Percentiles rank a stretch among this genome's conserved stretches.
Evolutionary conservation across 2,329 filamentous ascomycete genomes (phyloP).

Genomic region (Paracorniculantispora psalliotae): DNA sequence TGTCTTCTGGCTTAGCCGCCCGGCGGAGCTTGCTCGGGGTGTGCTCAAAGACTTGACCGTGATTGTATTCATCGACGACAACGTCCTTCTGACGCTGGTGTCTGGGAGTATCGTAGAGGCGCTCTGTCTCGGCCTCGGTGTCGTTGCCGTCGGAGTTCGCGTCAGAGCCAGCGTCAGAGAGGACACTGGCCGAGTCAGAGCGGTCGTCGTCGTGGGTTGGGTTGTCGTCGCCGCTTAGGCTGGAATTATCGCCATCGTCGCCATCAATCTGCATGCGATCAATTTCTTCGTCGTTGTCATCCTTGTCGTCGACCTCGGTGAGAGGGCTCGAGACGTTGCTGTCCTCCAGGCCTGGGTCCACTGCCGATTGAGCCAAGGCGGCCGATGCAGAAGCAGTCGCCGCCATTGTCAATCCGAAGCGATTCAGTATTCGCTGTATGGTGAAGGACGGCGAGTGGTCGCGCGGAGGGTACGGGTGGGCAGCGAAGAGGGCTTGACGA

Average conservation of each 20-base stretch:
- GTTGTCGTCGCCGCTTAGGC: slow-evolving; percentile 23
- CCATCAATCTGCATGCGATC: slow-evolving; percentile 51
- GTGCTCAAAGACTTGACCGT: slow-evolving; percentile 53
- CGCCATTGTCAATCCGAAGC: slow-evolving; percentile 38
- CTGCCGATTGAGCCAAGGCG: slow-evolving; percentile 40
- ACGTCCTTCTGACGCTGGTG: slow-evolving; percentile 59
- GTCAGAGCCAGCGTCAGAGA: slow-evolving; percentile 48
- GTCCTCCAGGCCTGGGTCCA: slow-evolving; percentile 49
- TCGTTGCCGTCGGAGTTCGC: slow-evolving; percentile 46
- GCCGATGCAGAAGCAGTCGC: slow-evolving; percentile 46
- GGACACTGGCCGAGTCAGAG: slow-evolving; percentile 47
- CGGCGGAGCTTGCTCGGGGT: slow-evolving; percentile 75
- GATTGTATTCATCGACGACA: slow-evolving; percentile 51
- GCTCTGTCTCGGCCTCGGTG: slow-evolving; percentile 90
- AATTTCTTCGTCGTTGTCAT: slow-evolving; percentile 63
- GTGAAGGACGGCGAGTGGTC: slow-evolving; percentile 5
- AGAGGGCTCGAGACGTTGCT: slow-evolving; percentile 83
- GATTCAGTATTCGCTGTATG: slow-evolving; percentile 1
- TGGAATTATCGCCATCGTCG: slow-evolving; percentile 27
- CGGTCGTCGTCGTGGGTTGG: slow-evolving; percentile 27
- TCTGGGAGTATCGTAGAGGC: slow-evolving; percentile 82
- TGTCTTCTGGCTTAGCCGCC: slow-evolving; percentile 29
- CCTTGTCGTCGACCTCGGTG: slow-evolving; percentile 83
- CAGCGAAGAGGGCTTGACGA: slow-evolving; percentile 40
- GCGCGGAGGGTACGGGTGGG: slow-evolving; percentile 39